These are phyloP conservation scores for Hypoxylon sp. DNA, from an alignment of 2,329 filamentous ascomycete species.

Conservation along the genomic window DNA sequence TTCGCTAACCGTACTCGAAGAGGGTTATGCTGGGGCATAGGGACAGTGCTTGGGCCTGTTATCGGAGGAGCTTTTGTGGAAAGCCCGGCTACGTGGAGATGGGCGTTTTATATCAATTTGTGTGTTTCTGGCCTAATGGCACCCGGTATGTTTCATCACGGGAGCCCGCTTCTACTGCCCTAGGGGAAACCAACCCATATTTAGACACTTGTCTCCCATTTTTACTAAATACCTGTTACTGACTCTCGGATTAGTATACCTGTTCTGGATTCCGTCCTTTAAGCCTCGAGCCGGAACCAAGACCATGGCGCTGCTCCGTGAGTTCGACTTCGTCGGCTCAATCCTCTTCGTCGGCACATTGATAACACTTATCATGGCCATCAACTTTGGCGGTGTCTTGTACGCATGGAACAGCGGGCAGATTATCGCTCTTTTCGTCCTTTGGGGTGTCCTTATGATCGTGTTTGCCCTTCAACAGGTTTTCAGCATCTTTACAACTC, in stretches of 20 bases:
- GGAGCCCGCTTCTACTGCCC: too few species aligned
- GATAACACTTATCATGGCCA: conserved; percentile 52
- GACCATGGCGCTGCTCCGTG: conserved; percentile 30
- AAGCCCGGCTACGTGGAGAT: conserved; percentile 55
- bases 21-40: conserved; percentile 48
- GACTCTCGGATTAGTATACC: conserved; percentile 22
- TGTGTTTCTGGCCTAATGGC: conserved; percentile 47
- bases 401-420: conserved; percentile 58
- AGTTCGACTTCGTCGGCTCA: conserved; percentile 56
- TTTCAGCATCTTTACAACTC: conserved; percentile 51
- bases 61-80: conserved; percentile 57
- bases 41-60: conserved; percentile 53
- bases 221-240: too few species aligned
- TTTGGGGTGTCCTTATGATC: conserved; percentile 53
- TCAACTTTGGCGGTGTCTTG: conserved; percentile 57
- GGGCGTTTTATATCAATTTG: conserved; percentile 65
- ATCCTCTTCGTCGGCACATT: conserved; percentile 28
- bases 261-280: conserved; percentile 44
- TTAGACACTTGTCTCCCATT: too few species aligned
- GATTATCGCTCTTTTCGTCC: conserved; percentile 56
- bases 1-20: conserved; percentile 42
- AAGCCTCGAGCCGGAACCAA: conserved; percentile 7
- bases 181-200: too few species aligned
- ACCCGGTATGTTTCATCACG: too few species aligned
- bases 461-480: conserved; percentile 55